Base-by-base conservation (phyloP, 202 grass and related monocot species). In the Schoenoplectus triqueter region DNA sequence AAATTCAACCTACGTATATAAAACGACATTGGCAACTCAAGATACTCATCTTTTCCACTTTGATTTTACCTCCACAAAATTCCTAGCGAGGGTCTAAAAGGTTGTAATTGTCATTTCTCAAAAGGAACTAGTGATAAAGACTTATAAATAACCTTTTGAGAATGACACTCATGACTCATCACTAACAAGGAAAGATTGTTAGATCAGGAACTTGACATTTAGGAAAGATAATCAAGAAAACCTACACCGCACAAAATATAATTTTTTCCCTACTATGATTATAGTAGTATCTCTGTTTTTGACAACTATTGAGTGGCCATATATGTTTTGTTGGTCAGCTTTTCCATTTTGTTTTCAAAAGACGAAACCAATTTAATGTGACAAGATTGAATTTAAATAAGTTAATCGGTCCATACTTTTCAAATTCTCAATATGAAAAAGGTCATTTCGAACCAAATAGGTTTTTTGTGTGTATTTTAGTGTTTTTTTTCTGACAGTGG, bases 51-150 rank as follows among this genome's bases (percentile, higher is more conserved):
- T 55, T 41, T 64, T 65, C 15, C 41, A 49, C 45, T 4, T 75
- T 56, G 18, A 80, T 61, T 77, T 61, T 80, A 3, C 44, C 14
- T 47, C 6, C 7, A 21, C 60, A 46, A 65, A 81, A 5, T 64
- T 49, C 65, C 7, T 22, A 81, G 40, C 11, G 19, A 66, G 41
- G n/a, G 79, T 66, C 79, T 66, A 47, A 81, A 81, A 81, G 41
- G 60, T 66, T 81, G 59, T n/a, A 64, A 7, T 81, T 21, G 8
- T 50, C 19, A 80, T 11, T 22, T 66, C n/a, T 63, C 41, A 21
- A 2, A 81, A 66, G 79, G 9, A 80, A 81, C 79, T 66, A 11
- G 13, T 81, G 79, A 64, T 15, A 50, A 13, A 14, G 59, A 64
- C 79, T 17, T 21, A 41, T 56, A 13, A 40, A 55, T 40, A 41